Base-by-base conservation (phyloP, 257 asterid genomes). In the Solanum chiquidenum region DNA sequence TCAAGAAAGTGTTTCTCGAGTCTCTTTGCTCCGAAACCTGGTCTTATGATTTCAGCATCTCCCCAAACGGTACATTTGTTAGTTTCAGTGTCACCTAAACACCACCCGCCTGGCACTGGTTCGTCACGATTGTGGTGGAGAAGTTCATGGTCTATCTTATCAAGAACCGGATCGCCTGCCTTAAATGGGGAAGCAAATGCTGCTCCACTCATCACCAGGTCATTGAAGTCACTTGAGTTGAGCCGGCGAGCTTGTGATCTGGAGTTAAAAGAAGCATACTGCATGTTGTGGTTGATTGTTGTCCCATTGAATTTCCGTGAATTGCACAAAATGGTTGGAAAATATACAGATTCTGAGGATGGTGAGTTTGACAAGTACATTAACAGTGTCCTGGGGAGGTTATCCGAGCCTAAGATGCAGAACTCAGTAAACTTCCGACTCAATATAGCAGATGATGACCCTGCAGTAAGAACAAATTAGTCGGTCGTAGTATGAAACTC, bases 41-140 rank as follows among this genome's bases (percentile, higher is more conserved):
- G 99, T 87, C 90, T 92, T 92, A 95, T 86, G 69, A 95, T 94
- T 38, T 93, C 92, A 25, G 96, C 95, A 66, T 97, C 98, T 58
- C 98, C 99, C 99, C 98, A 97, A 44, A 92, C 84, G 27, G 86
- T 25, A 90, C 99, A 97, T 25, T 44, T 74, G 86, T 92, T 92
- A 20, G 88, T 87, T 27, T 62, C 85, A 66, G 89, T 37, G 13
- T 93, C 93, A 14, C 96, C 99, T 77, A 97, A 90, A 90, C 99
- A 97, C 99, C 99, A 97, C 35, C 99, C 99, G 38, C 99, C 98
- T 0, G 98, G 93, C 21, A 93, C 96, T 1, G 96, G 93, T 77
- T 90, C 91, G 34, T 88, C 94, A 5, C 89, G 93, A 23, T 52
- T 79, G 29, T 96, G 92, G 38, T 73, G 89, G 69, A 97, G 92